These are phyloP conservation scores for Fremontodendron californicum DNA, from an alignment of 345 rosid genomes.

Conservation along the genomic window DNA sequence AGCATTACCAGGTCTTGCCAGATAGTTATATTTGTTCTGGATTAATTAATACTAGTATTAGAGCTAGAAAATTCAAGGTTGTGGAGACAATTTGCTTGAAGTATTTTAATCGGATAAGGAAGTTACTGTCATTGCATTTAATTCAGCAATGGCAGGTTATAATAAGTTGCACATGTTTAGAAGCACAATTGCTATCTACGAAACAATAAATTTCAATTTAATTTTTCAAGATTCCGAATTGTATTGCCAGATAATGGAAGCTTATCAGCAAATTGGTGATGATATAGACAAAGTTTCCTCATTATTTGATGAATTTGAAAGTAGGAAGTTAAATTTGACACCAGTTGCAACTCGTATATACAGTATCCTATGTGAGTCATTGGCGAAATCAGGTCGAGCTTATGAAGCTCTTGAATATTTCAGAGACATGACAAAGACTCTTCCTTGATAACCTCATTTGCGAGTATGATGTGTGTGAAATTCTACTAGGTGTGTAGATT, in stretches of 20 bases:
- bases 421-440: constrained; percentile 51
- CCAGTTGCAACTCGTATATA: constrained; percentile 33
- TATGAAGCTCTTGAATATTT: constrained; percentile 62
- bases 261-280: constrained; percentile 47
- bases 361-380: constrained; percentile 43
- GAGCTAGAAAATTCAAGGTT: constrained; percentile 51
- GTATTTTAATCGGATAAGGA: constrained; percentile 36
- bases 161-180: constrained; percentile 82
- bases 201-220: constrained; percentile 41
- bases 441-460: constrained; percentile 53
- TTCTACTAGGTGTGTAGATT: constrained; percentile 58
- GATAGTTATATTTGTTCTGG: constrained; percentile 50
- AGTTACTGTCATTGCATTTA: constrained; percentile 45
- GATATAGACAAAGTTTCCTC: constrained; percentile 45
- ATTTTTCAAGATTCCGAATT: constrained; percentile 46
- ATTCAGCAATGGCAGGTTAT: constrained; percentile 69
- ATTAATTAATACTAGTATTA: constrained; percentile 49
- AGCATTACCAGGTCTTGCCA: constrained; percentile 48
- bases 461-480: constrained; percentile 39
- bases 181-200: constrained; percentile 46
- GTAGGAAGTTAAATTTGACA: constrained; percentile 30
- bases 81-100: constrained; percentile 45
- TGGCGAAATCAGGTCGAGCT: constrained; percentile 57
- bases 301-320: constrained; percentile 55
- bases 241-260: constrained; percentile 68